These are phyloP conservation scores for Boletus pseudo-olivaceus DNA, from an alignment of 768 basidiomycete genomes.

Conservation along the genomic window DNA sequence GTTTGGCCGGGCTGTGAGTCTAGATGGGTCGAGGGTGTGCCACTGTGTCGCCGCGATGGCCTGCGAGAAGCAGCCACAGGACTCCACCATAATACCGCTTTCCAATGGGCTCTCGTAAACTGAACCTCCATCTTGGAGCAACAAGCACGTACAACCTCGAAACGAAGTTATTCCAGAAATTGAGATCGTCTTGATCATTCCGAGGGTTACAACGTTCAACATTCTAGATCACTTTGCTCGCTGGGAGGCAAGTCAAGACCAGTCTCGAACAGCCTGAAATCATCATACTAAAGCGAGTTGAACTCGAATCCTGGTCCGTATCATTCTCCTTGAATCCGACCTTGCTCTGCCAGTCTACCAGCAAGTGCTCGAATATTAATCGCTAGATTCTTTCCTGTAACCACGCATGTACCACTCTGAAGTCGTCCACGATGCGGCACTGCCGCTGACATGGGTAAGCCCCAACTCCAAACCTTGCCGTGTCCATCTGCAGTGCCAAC, in stretches of 20 bases:
- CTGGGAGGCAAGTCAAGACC: neutral
- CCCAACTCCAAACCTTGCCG: no score
- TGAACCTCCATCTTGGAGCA: neutral
- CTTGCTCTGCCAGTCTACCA: neutral
- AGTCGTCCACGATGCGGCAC: neutral
- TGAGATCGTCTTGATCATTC: neutral
- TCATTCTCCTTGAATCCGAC: neutral
- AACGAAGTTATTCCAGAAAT: neutral
- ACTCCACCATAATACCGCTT: neutral
- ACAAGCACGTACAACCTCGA: neutral
- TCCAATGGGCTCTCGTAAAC: neutral
- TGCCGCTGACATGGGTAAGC: constrained; percentile 20
- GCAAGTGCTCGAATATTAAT: neutral
- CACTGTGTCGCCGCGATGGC: no score
- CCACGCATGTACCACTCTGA: constrained; percentile 4
- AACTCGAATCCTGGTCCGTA: neutral
- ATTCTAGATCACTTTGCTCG: neutral
- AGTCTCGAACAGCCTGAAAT: neutral
- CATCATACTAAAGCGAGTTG: neutral
- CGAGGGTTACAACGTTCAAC: neutral
- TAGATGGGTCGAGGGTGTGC: no score
- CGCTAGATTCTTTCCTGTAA: no score
- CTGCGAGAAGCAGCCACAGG: no score
- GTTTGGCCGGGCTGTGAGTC: neutral
- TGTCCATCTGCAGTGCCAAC: neutral